These are phyloP conservation scores for Pecoramyces ruminantium DNA, from an alignment of 192 early-diverging fungal species.

Conservation along the genomic window DNA sequence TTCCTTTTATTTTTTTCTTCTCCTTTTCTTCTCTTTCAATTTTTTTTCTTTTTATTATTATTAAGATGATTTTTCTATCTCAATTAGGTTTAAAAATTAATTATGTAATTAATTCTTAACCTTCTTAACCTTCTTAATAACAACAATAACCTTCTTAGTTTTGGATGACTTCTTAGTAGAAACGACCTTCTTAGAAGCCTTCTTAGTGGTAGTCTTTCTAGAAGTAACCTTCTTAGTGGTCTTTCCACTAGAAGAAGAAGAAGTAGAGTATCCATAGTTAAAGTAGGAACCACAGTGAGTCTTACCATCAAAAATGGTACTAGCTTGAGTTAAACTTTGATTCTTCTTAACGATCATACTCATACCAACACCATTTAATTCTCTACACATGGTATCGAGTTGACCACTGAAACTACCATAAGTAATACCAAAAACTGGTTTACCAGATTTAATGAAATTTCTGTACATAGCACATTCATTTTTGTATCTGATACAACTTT, in stretches of 20 bases:
- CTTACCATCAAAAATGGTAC: background rate
- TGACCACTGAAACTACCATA: background rate
- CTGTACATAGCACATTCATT: background rate
- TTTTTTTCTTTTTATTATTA: too few relatives aligned
- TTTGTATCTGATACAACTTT: background rate
- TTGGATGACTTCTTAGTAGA: too few relatives aligned
- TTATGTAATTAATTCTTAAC: too few relatives aligned
- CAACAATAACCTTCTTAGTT: too few relatives aligned
- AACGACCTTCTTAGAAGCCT: too few relatives aligned
- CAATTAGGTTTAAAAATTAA: too few relatives aligned
- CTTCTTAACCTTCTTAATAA: too few relatives aligned
- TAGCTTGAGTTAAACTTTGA: background rate
- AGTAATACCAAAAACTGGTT: background rate
- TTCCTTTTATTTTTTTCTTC: too few relatives aligned
- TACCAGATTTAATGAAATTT: background rate
- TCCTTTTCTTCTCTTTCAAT: too few relatives aligned
- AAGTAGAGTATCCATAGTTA: background rate
- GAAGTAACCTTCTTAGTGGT: too few relatives aligned
- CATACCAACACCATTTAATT: background rate
- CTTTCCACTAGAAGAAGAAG: background rate
- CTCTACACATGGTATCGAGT: background rate
- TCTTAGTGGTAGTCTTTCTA: too few relatives aligned
- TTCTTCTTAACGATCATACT: background rate
- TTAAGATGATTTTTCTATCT: too few relatives aligned
- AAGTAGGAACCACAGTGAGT: background rate